Evolutionary conservation across 345 rosid species (phyloP).

Genomic region (Turnera subulata): DNA sequence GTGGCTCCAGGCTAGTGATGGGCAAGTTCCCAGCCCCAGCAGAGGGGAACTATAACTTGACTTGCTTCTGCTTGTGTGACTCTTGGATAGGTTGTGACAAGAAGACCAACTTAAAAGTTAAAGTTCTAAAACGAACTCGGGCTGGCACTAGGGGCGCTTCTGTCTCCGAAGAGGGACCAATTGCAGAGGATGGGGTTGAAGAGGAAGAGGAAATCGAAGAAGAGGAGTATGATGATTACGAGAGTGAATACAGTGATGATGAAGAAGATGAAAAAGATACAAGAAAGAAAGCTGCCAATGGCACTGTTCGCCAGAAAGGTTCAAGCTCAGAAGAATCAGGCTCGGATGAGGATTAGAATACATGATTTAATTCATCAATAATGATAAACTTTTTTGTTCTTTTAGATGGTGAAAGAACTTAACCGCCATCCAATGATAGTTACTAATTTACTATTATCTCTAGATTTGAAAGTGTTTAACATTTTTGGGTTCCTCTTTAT

Average conservation of each 20-base stretch:
- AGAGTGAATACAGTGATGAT: conserved; percentile 92
- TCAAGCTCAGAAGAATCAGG: conserved; percentile 69
- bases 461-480: too few species aligned
- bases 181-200: conserved; percentile 78
- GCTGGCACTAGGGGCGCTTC: conserved; percentile 70
- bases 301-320: conserved; percentile 39
- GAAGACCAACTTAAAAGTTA: conserved; percentile 61
- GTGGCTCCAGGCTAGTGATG: conserved; percentile 83
- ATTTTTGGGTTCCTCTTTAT: too few species aligned
- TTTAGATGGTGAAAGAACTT: too few species aligned
- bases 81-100: conserved; percentile 95
- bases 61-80: conserved; percentile 84
- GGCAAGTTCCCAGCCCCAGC: conserved; percentile 83
- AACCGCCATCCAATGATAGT: too few species aligned
- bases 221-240: conserved; percentile 86
- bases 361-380: conserved; percentile 16
- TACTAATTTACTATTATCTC: too few species aligned
- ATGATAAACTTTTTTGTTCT: background rate
- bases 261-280: conserved; percentile 67
- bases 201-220: conserved; percentile 92
- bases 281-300: conserved; percentile 65
- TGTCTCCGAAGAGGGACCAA: conserved; percentile 61
- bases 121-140: conserved; percentile 77
- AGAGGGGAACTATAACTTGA: conserved; percentile 85
- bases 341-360: conserved; percentile 61